Percentiles rank a stretch among this genome's conserved stretches.
Evolutionary conservation across 371 early-diverging fungal species (phyloP).

Genomic region (Syncephalastrum monosporum): DNA sequence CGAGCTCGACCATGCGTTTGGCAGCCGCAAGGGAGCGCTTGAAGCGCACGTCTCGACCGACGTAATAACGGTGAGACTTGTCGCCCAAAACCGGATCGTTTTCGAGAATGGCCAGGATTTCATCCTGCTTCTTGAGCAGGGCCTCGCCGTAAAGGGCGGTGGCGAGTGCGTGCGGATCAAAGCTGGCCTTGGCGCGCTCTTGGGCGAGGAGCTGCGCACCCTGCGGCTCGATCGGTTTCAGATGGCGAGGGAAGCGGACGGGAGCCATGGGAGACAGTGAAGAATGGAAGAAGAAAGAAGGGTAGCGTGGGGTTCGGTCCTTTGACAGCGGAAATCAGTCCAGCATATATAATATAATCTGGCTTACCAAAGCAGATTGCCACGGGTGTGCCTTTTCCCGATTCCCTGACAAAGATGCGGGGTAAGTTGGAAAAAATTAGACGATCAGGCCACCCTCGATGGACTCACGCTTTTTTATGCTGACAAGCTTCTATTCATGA

Average conservation of each 20-base stretch:
- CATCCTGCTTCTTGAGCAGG: slow-evolving; percentile 32
- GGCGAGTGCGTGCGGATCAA: slow-evolving; percentile 39
- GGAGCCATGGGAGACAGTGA: slow-evolving; percentile 10
- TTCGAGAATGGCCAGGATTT: slow-evolving; percentile 45
- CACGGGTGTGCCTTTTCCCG: too few relatives aligned
- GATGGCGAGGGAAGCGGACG: slow-evolving; percentile 44
- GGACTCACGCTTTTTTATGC: too few relatives aligned
- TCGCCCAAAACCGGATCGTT: slow-evolving; percentile 55
- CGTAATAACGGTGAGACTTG: slow-evolving; percentile 56
- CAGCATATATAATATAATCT: too few relatives aligned
- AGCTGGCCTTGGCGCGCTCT: slow-evolving; percentile 37
- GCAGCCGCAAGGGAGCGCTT: slow-evolving; percentile 47
- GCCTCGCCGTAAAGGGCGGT: slow-evolving; percentile 36
- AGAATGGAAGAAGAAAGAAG: slow-evolving; percentile 12
- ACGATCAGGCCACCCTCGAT: too few relatives aligned
- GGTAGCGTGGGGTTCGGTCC: neutral
- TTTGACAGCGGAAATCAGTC: too few relatives aligned
- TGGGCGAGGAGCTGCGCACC: slow-evolving; percentile 41
- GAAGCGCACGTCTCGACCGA: slow-evolving; percentile 53
- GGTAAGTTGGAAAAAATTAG: too few relatives aligned
- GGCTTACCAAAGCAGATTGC: too few relatives aligned
- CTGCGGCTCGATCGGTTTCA: slow-evolving; percentile 57
- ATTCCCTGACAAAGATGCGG: too few relatives aligned
- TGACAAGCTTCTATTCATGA: too few relatives aligned
- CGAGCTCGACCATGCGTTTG: slow-evolving; percentile 48